A percentile compares a stretch with the other conserved stretches of the same genome.
Conservation (phyloP, 2,329 filamentous ascomycete species). For the Epichloe hybrida region DNA sequence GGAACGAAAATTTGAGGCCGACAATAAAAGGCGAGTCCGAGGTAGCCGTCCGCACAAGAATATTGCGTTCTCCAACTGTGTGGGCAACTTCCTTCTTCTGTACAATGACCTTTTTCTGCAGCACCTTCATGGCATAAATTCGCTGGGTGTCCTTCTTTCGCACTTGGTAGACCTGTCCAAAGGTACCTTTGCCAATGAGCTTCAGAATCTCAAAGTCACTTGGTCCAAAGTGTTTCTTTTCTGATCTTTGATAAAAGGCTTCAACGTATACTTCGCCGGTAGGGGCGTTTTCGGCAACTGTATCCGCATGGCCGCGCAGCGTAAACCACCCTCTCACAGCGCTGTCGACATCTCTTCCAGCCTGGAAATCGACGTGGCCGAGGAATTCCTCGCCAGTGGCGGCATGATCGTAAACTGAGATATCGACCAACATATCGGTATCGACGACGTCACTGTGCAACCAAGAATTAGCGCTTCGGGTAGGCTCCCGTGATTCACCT, state of each 20-base stretch:
- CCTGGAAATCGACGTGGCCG: constrained; percentile 75
- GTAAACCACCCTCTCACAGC: constrained; percentile 76
- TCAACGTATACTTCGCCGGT: constrained; percentile 86
- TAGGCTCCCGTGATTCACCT: neutral
- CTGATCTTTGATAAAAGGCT: constrained; percentile 71
- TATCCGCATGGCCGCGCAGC: constrained; percentile 62
- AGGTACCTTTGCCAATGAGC: constrained; percentile 94
- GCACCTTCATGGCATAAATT: constrained; percentile 98
- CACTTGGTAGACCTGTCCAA: constrained; percentile 96
- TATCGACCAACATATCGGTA: constrained; percentile 76
- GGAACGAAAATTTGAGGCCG: constrained; percentile 95
- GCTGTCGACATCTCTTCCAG: constrained; percentile 49
- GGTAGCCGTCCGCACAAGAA: constrained; percentile 88
- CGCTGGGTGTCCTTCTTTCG: constrained; percentile 91
- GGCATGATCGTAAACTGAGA: constrained; percentile 82
- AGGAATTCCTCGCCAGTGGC: constrained; percentile 78
- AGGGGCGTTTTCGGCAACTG: constrained; percentile 53
- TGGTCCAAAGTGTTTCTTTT: constrained; percentile 84
- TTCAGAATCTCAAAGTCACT: constrained; percentile 94
- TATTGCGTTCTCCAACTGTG: constrained; percentile 92
- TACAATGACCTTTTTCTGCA: constrained; percentile 99
- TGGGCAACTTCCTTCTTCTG: constrained; percentile 99
- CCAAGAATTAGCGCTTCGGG: constrained; percentile 6
- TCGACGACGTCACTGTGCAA: constrained; percentile 79
- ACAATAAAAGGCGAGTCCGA: constrained; percentile 96